Evolutionary conservation across 257 asterid genomes (phyloP).

Genomic region (Przewalskia tangutica): DNA sequence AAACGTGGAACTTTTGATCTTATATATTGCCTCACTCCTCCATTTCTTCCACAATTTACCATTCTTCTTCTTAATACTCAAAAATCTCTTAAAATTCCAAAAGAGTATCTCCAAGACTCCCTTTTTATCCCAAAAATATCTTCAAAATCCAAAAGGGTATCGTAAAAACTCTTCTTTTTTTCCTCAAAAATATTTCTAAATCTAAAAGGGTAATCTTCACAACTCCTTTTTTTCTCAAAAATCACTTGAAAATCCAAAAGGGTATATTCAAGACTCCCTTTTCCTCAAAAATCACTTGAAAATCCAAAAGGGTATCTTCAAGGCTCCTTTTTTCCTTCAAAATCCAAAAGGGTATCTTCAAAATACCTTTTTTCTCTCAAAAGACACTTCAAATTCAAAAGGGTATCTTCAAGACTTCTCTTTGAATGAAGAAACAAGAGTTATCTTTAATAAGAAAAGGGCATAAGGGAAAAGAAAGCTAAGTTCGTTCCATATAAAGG

Average conservation of each 20-base stretch:
- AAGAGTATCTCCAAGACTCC: not conserved
- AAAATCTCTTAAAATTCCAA: not conserved
- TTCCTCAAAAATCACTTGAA: not conserved
- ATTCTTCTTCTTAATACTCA: not conserved
- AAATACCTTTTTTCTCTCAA: not conserved
- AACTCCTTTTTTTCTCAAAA: not conserved
- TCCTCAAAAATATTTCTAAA: not conserved
- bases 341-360: too few relatives aligned
- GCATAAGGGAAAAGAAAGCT: not conserved
- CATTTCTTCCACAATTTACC: conserved; percentile 48
- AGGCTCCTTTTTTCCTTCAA: not conserved
- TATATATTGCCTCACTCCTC: conserved; percentile 66
- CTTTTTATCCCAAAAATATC: not conserved
- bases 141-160: conserved; percentile 1
- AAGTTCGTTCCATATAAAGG: not conserved
- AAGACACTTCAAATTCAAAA: not conserved
- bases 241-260: not conserved
- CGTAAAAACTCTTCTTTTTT: not conserved
- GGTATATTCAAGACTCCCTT: not conserved
- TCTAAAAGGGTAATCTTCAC: not conserved
- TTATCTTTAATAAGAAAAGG: not conserved
- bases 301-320: not conserved
- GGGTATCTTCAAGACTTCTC: not conserved
- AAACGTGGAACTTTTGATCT: conserved; percentile 70
- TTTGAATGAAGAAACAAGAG: not conserved